Evolutionary conservation across 352 stramenopile genomes (phyloP).

Genomic region (Globisporangium middletonii): DNA sequence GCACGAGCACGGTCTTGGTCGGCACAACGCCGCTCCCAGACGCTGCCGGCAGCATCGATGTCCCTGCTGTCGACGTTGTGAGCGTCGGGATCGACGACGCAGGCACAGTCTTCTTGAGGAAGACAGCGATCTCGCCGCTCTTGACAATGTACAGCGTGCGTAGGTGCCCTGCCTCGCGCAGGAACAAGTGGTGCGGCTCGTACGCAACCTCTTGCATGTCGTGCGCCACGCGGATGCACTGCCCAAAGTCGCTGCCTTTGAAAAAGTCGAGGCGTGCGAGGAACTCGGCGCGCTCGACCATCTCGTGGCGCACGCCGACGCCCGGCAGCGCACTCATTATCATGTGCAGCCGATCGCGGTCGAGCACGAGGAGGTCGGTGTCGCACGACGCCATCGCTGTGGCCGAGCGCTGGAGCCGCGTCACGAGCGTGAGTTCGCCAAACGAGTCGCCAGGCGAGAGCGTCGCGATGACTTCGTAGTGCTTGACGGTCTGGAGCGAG

Average conservation of each 20-base stretch:
- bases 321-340: conserved; percentile 38
- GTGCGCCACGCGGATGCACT: conserved; percentile 72
- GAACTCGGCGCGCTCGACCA: conserved; percentile 68
- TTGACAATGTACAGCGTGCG: conserved; percentile 66
- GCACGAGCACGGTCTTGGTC: conserved; percentile 33
- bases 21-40: not conserved
- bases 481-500: conserved; percentile 24
- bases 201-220: conserved; percentile 53
- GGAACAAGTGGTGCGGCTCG: conserved; percentile 55
- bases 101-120: conserved; percentile 26
- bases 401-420: conserved; percentile 59
- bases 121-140: conserved; percentile 63
- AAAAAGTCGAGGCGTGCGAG: conserved; percentile 55
- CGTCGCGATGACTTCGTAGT: conserved; percentile 61
- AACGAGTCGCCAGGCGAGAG: conserved; percentile 64
- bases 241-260: conserved; percentile 44
- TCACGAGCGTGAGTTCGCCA: conserved; percentile 67
- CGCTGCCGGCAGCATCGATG: not conserved
- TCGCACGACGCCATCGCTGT: conserved; percentile 57
- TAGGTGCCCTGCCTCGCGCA: conserved; percentile 39
- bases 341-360: conserved; percentile 41
- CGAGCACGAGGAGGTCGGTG: conserved; percentile 67
- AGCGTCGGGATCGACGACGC: conserved; percentile 3
- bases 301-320: conserved; percentile 60
- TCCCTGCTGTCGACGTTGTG: not conserved